Conservation (phyloP, 2,329 filamentous ascomycete species). For the Penicillium sp. region DNA sequence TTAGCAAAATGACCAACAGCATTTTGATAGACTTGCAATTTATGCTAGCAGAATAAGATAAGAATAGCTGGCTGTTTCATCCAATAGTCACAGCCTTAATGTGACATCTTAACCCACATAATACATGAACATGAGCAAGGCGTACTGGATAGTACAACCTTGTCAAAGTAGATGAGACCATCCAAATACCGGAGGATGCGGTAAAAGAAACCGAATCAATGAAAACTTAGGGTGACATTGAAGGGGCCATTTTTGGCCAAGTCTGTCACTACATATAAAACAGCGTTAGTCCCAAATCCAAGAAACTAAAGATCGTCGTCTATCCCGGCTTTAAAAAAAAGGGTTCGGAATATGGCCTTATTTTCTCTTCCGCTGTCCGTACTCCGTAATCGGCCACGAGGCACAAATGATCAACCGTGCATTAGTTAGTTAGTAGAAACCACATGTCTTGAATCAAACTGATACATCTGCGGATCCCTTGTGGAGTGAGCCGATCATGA, state of each 20-base stretch:
- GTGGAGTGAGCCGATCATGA: conserved; percentile 6
- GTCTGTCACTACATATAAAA: neutral
- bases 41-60: neutral
- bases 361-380: neutral
- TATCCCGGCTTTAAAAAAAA: no score
- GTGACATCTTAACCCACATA: neutral
- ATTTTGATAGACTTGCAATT: neutral
- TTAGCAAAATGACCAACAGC: neutral
- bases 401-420: neutral
- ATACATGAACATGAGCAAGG: neutral
- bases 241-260: neutral
- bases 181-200: neutral
- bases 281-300: neutral
- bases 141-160: neutral
- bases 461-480: conserved; percentile 6
- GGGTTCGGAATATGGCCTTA: neutral
- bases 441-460: neutral
- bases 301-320: neutral
- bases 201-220: neutral
- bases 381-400: neutral
- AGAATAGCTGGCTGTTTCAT: neutral
- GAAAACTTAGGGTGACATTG: neutral
- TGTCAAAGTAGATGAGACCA: neutral
- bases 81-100: neutral
- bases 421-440: neutral